phyloP scores from a whole-genome alignment of 1,284 basidiomycete species.

The Amylostereum areolatum region DNA sequence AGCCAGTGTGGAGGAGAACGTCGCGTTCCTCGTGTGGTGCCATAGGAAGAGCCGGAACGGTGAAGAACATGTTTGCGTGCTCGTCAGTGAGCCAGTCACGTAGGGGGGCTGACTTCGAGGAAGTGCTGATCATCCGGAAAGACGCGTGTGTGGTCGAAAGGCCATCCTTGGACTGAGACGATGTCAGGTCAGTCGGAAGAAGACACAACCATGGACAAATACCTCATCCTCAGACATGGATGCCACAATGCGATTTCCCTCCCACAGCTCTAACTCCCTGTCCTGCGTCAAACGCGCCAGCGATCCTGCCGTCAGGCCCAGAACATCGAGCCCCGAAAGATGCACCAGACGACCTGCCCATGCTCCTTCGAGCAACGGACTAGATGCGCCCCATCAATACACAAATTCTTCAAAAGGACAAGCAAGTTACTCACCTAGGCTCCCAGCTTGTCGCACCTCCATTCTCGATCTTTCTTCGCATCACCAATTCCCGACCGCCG shows the following conservation, averaged over 20 bases:
- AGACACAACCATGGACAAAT: slow-evolving; percentile 1
- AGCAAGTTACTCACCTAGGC: slow-evolving; percentile 37
- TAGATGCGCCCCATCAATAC: slow-evolving; percentile 15
- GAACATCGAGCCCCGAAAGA: slow-evolving; percentile 53
- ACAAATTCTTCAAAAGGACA: background rate
- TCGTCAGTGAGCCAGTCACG: slow-evolving; percentile 63
- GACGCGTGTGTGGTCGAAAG: slow-evolving; percentile 48
- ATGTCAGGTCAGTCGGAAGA: background rate
- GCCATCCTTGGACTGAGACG: slow-evolving; percentile 30
- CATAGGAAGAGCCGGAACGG: slow-evolving; percentile 56
- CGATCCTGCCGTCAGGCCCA: slow-evolving; percentile 58
- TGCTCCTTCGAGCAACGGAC: slow-evolving; percentile 50
- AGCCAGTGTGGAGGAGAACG: slow-evolving; percentile 40
- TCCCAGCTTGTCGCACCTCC: slow-evolving; percentile 53
- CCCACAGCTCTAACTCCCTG: slow-evolving; percentile 59
- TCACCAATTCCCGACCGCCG: slow-evolving; percentile 46
- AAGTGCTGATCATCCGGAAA: slow-evolving; percentile 55
- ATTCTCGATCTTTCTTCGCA: slow-evolving; percentile 37
- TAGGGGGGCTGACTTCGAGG: slow-evolving; percentile 53
- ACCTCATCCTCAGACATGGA: slow-evolving; percentile 43
- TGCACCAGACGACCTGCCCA: slow-evolving; percentile 54
- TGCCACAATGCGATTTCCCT: slow-evolving; percentile 49
- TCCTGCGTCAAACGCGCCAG: slow-evolving; percentile 53
- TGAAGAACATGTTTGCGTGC: slow-evolving; percentile 65
- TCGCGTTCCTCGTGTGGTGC: slow-evolving; percentile 37